A percentile compares a stretch with the other conserved stretches of the same genome.
These are phyloP conservation scores for Septoria petroselini DNA, from an alignment of 2,329 filamentous ascomycete species.

Conservation along the genomic window DNA sequence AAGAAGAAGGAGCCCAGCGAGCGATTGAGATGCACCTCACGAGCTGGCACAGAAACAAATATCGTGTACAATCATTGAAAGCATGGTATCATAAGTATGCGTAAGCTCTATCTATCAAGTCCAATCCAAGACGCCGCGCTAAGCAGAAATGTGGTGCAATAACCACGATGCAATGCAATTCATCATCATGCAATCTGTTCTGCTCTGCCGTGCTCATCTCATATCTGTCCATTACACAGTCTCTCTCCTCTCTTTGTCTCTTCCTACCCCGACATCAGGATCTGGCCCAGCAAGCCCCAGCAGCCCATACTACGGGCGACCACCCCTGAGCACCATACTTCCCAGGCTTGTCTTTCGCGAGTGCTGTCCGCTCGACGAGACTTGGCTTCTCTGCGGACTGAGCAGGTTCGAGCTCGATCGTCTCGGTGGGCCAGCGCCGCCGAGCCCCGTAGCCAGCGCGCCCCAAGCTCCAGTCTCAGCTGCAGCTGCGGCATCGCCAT, in stretches of 20 bases:
- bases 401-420: conserved; percentile 3
- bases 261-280: not conserved
- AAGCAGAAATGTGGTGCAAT: not conserved
- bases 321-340: conserved; percentile 9
- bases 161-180: not conserved
- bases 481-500: conserved; percentile 43
- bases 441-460: conserved; percentile 3
- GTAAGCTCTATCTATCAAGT: too few relatives aligned
- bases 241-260: too few relatives aligned
- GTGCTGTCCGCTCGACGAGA: not conserved
- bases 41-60: too few relatives aligned
- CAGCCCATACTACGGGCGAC: conserved; percentile 15
- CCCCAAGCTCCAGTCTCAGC: conserved; percentile 5
- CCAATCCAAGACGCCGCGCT: not conserved
- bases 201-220: too few relatives aligned
- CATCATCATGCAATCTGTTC: not conserved
- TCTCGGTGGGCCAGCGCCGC: not conserved
- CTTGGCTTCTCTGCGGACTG: conserved; percentile 1
- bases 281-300: not conserved
- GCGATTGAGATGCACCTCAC: too few relatives aligned
- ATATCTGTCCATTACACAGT: too few relatives aligned
- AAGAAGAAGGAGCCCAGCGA: too few relatives aligned
- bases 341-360: conserved; percentile 9
- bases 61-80: too few relatives aligned
- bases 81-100: too few relatives aligned